These are phyloP conservation scores for Hericium alpestre DNA, from an alignment of 768 basidiomycete species.

Conservation along the genomic window DNA sequence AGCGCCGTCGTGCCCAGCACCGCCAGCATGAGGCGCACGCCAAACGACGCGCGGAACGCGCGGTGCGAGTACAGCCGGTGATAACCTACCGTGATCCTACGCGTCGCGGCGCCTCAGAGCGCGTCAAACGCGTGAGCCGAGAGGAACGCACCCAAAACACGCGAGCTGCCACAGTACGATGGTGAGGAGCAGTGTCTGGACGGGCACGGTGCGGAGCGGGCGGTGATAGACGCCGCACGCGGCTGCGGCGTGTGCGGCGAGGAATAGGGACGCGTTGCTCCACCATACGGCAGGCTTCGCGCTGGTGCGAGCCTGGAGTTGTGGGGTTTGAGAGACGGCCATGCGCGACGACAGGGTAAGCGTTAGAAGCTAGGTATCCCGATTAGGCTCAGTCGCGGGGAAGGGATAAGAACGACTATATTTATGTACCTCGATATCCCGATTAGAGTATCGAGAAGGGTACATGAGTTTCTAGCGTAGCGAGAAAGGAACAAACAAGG, in stretches of 20 bases:
- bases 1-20: constrained; percentile 62
- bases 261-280: constrained; percentile 49
- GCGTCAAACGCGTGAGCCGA: neutral
- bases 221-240: constrained; percentile 38
- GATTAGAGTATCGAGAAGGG: too few relatives aligned
- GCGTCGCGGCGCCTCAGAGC: neutral
- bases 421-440: too few relatives aligned
- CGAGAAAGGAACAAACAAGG: too few relatives aligned
- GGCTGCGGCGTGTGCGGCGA: constrained; percentile 47
- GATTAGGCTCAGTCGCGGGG: too few relatives aligned
- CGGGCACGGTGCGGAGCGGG: constrained; percentile 35
- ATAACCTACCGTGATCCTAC: constrained; percentile 65
- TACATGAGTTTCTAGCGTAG: too few relatives aligned
- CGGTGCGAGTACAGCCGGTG: constrained; percentile 73
- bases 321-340: neutral
- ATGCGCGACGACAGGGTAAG: neutral
- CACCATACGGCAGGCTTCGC: constrained; percentile 40
- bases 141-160: constrained; percentile 46
- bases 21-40: constrained; percentile 49
- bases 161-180: constrained; percentile 60
- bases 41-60: constrained; percentile 48
- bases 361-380: too few relatives aligned
- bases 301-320: neutral
- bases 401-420: too few relatives aligned
- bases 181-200: constrained; percentile 39